These are phyloP conservation scores for Acmispon strigosus DNA, from an alignment of 306 rosid species.

Conservation along the genomic window DNA sequence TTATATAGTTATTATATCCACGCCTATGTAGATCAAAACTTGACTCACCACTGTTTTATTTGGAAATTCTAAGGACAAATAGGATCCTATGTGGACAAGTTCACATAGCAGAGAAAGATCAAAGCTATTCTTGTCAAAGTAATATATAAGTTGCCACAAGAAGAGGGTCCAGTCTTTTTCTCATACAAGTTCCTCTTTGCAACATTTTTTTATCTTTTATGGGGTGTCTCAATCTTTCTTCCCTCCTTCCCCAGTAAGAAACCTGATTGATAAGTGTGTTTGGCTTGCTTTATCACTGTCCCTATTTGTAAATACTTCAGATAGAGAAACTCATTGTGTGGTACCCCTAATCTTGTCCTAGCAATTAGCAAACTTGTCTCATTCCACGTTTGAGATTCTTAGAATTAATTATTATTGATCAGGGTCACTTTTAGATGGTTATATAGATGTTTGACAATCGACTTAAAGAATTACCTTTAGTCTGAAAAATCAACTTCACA, in stretches of 20 bases:
- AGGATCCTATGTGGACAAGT: conserved; percentile 29
- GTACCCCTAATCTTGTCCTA: conserved; percentile 47
- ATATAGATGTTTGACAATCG: background rate
- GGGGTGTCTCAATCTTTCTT: conserved; percentile 37
- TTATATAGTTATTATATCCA: background rate
- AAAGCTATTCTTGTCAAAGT: conserved; percentile 53
- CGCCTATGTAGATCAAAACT: background rate
- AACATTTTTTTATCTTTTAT: conserved; percentile 27
- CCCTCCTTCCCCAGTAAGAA: conserved; percentile 46
- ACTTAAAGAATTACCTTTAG: no score
- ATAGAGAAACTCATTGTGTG: conserved; percentile 32
- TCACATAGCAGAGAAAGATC: conserved; percentile 32
- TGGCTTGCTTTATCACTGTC: conserved; percentile 30
- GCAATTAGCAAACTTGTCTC: conserved; percentile 35
- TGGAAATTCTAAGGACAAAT: conserved; percentile 22
- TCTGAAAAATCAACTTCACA: no score
- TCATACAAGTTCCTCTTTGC: conserved; percentile 26
- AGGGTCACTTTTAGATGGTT: no score
- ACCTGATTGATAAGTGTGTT: conserved; percentile 32
- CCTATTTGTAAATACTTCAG: conserved; percentile 26
- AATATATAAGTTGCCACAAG: conserved; percentile 24
- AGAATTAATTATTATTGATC: no score
- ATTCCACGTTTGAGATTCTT: no score
- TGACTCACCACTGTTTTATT: conserved; percentile 31
- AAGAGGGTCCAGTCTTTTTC: conserved; percentile 47